Evolutionary conservation across 2,329 filamentous ascomycete genomes (phyloP).

Genomic region (Diaporthe helianthi): DNA sequence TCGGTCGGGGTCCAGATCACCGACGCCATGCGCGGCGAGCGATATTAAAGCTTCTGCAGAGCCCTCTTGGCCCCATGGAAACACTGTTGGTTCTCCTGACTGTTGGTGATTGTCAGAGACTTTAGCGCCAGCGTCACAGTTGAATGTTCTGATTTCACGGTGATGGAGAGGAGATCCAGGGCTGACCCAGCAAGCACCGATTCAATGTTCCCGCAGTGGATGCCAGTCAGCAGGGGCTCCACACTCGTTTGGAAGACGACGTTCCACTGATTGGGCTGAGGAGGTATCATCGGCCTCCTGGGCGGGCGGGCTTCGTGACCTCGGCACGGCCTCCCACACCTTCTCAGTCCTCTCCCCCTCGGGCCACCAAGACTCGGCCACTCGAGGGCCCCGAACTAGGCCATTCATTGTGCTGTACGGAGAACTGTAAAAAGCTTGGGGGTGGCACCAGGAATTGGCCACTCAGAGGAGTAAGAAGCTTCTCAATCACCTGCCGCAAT

Average conservation of each 20-base stretch:
- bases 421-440: not conserved
- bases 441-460: slow-evolving; percentile 29
- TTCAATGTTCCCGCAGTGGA: slow-evolving; percentile 23
- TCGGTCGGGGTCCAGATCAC: not conserved
- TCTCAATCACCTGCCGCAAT: slow-evolving; percentile 32
- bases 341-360: not conserved
- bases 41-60: slow-evolving; percentile 24
- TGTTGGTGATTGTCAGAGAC: slow-evolving; percentile 29
- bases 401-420: not conserved
- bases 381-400: not conserved
- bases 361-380: slow-evolving; percentile 1
- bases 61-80: not conserved
- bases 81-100: slow-evolving; percentile 18
- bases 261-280: not conserved
- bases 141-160: not conserved
- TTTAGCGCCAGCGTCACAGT: slow-evolving; percentile 30
- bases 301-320: slow-evolving; percentile 25
- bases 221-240: slow-evolving; percentile 1
- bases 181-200: slow-evolving; percentile 4
- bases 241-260: not conserved
- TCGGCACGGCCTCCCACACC: slow-evolving; percentile 1
- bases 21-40: slow-evolving; percentile 24
- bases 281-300: not conserved
- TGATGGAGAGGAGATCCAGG: not conserved
- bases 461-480: slow-evolving; percentile 30